Evolutionary conservation across 2,329 filamentous ascomycete species (phyloP).

Genomic region (Phialophora tarda): DNA sequence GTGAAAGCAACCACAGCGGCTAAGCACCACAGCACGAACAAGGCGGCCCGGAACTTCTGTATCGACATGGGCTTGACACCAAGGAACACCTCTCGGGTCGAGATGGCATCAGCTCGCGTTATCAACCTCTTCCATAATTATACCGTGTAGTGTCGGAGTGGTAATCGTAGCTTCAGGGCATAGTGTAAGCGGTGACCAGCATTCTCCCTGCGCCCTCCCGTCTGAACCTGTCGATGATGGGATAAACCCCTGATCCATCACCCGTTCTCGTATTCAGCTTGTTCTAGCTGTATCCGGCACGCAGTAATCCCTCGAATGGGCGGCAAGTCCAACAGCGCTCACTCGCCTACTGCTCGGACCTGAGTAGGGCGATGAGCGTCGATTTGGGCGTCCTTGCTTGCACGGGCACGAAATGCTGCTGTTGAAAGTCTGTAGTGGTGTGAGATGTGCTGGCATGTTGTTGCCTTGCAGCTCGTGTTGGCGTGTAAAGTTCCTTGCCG

Average conservation of each 20-base stretch:
- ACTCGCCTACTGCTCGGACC: background rate
- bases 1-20: background rate
- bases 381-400: constrained; percentile 6
- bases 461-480: constrained; percentile 1
- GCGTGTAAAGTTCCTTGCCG: background rate
- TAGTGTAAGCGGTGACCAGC: background rate
- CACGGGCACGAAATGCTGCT: background rate
- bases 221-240: background rate
- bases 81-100: background rate
- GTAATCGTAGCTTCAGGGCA: background rate
- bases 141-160: background rate
- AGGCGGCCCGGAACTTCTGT: background rate
- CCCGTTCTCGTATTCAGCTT: background rate
- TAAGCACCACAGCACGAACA: no score
- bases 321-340: background rate
- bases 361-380: background rate
- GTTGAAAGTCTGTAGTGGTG: constrained; percentile 2
- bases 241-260: background rate
- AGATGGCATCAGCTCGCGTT: background rate
- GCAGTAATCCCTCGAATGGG: background rate
- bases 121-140: background rate
- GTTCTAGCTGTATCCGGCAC: background rate
- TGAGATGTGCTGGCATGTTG: constrained; percentile 3
- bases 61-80: background rate
- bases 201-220: background rate